Percentiles rank a stretch among this genome's conserved stretches.
These are phyloP conservation scores for Sclerotinia glacialis DNA, from an alignment of 2,329 filamentous ascomycete genomes.

Conservation along the genomic window DNA sequence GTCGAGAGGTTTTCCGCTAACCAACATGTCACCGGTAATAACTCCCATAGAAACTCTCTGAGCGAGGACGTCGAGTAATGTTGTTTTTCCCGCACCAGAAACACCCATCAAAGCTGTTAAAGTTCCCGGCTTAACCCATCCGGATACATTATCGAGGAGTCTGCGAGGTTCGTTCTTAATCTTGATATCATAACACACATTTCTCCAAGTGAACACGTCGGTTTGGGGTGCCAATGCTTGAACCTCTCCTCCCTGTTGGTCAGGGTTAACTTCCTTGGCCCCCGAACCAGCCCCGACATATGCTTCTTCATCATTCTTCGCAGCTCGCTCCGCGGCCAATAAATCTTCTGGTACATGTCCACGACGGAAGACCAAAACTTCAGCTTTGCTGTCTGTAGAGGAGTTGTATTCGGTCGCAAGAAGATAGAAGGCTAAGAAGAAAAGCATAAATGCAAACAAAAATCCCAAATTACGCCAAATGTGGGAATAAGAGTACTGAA, in stretches of 20 bases:
- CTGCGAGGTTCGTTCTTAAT: conserved; percentile 63
- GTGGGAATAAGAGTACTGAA: conserved; percentile 53
- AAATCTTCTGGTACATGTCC: conserved; percentile 46
- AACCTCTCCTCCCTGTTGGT: conserved; percentile 32
- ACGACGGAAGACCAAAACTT: conserved; percentile 72
- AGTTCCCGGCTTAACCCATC: conserved; percentile 72
- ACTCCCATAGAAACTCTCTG: conserved; percentile 84
- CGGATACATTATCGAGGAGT: conserved; percentile 66
- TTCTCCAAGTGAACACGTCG: conserved; percentile 39
- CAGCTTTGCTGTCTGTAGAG: conserved; percentile 71
- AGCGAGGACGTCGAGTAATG: conserved; percentile 77
- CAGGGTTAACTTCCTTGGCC: conserved; percentile 25
- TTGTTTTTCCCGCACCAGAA: conserved; percentile 82
- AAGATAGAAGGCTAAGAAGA: conserved; percentile 63
- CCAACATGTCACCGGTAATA: conserved; percentile 75
- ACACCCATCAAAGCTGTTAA: conserved; percentile 69
- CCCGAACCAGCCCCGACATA: conserved; percentile 14
- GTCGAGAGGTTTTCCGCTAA: conserved; percentile 34
- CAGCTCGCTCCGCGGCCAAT: conserved; percentile 40
- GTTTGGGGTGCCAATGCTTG: conserved; percentile 35
- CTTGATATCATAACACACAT: conserved; percentile 70
- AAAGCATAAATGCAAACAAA: conserved; percentile 61
- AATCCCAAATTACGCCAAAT: conserved; percentile 61
- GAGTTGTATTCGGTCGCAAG: conserved; percentile 59
- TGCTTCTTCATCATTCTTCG: conserved; percentile 35